Base-by-base conservation (phyloP, 148 eudicot species). In the Camellia japonica region DNA sequence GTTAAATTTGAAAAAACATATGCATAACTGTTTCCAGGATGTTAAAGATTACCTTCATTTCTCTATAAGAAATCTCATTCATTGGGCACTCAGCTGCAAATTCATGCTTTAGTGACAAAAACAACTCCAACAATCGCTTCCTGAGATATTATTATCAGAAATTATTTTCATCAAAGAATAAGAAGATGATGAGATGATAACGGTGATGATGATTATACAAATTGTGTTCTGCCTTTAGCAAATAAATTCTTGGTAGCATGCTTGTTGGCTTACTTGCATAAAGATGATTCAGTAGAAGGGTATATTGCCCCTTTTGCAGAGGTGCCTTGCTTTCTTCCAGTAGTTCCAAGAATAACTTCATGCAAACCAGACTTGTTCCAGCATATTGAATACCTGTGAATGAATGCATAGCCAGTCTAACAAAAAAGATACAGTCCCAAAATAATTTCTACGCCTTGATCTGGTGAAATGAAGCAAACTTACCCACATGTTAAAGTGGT, bases 291-390 rank as follows among this genome's bases (percentile, higher is more conserved):
- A 3, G 98, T 92, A 64, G 97, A 91, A 65, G 98, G 94, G 80
- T 71, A 89, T 49, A 87, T 30, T 41, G 98, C 94, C 68, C 95
- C 99, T 87, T 96, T 93, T 18, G 91, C 88, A 81, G 99, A 93
- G 79, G 98, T 93, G 44, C 99, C 99, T 78, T 96, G 98, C 85
- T 91, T 93, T 84, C 99, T 89, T 54, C 99, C 99, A 60, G 98
- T 96, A 14, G 94, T 96, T 68, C 99, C 99, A 72, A 96, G 92
- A 80, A 94, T 86, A 74, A 92, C 97, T 82, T 93, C 97, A 75
- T 92, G 97, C 87, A 92, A 83, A 66, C 93, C 97, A 78, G 78
- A 83, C 71, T 83, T 91, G 83, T 93, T 91, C 98, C 99, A 96
- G 82, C 91, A 89, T 74, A 96, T 88, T 18, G 99, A 93, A 80